Evolutionary conservation across 2,329 filamentous ascomycete species (phyloP), one percentile per base, ranked within the genome.

Genomic region (Xylaria arbuscula): DNA sequence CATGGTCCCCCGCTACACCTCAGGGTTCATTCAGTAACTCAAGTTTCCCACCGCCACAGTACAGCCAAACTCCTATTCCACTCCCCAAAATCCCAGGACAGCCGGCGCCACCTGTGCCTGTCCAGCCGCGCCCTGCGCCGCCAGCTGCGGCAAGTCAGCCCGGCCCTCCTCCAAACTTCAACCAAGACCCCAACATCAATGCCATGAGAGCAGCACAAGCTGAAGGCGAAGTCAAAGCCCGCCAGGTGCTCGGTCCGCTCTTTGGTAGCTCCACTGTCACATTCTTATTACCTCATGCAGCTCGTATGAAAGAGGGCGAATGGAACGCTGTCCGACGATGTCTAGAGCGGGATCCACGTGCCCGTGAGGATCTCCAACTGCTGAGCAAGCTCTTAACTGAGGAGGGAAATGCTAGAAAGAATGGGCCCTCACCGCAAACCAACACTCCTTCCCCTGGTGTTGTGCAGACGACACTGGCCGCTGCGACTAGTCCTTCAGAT

Each of bases 281-380:
- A 28, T 91, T 93, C 73, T 81, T 94, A 4, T 82, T 93, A 53
- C 87, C 89, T 5, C 89, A 92, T 71, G 90, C 90, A 0, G 88
- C 86, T 22, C 86, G 87, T 58, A 93, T 92, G 84, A 85, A 89
- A 54, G 84, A 87, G n/a, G 82, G 87, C 17, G 92, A 97, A 76
- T 91, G 96, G 87, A 84, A 87, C 64, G 88, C 96, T 34, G 87
- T 98, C 70, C 85, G 87, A 60, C 85, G 87, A 47, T 90, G 95
- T 15, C 84, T 93, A 28, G 86, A 89, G 58, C 83, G 85, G 11
- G 89, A 93, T 63, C 88, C 89, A 0, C 86, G 85, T 24, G 88
- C 92, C 0, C 84, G 88, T 24, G 86, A 89, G 1, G 89, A 94
- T 74, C 78, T 90, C 19, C 81, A 84, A 59, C 83, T 88, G 62